Percentiles rank a stretch among this genome's conserved stretches.
phyloP scores from a whole-genome alignment of 176 grass and related monocot genomes.

The Phragmites australis region DNA sequence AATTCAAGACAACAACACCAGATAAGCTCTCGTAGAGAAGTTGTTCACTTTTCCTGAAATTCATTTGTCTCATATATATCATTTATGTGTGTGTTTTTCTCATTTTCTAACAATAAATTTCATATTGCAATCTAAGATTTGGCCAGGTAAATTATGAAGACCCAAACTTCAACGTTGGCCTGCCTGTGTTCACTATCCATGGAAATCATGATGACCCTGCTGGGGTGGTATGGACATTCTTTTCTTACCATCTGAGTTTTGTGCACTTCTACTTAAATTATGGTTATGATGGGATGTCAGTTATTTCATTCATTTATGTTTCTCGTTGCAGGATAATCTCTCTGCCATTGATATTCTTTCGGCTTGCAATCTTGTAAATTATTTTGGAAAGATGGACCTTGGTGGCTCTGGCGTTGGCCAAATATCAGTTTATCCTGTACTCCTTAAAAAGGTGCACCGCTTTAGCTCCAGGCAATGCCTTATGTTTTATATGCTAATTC shows the following conservation, averaged over 20 bases:
- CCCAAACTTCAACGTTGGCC: conserved; percentile 68
- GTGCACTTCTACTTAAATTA: not conserved
- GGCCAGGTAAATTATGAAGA: conserved; percentile 86
- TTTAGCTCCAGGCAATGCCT: not conserved
- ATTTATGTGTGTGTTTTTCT: not conserved
- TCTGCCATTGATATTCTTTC: conserved; percentile 97
- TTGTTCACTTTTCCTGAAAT: not conserved
- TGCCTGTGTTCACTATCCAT: conserved; percentile 92
- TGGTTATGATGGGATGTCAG: not conserved
- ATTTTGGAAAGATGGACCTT: conserved; percentile 97
- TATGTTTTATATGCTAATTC: conserved; percentile 8
- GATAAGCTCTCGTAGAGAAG: not conserved
- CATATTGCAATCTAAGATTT: conserved; percentile 49
- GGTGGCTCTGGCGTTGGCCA: conserved; percentile 86
- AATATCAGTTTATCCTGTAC: conserved; percentile 79
- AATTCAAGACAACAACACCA: not conserved
- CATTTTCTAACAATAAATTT: not conserved
- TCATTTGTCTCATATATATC: no score
- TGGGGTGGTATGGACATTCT: conserved; percentile 64
- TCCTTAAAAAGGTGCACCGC: conserved; percentile 72
- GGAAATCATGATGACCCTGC: conserved; percentile 79
- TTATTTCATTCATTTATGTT: conserved; percentile 16
- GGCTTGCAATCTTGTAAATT: conserved; percentile 96
- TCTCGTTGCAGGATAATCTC: conserved; percentile 76
- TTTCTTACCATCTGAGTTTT: conserved; percentile 14